Conservation (phyloP, 129 eudicot species). For the Ambrosia trifida region DNA sequence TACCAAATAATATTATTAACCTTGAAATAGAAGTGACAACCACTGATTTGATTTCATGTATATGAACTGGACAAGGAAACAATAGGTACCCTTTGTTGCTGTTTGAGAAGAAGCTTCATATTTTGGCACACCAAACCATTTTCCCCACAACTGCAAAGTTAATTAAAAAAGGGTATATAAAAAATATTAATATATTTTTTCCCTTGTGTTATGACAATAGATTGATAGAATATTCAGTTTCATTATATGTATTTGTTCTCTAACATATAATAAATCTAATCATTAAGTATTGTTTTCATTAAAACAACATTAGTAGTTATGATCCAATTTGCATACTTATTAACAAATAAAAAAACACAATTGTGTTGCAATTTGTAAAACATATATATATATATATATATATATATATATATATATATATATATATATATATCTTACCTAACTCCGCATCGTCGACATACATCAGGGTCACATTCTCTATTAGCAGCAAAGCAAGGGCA, state of each 20-base stretch:
- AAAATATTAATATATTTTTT: background rate
- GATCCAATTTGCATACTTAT: background rate
- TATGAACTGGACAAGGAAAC: background rate
- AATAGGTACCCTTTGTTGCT: slow-evolving; percentile 71
- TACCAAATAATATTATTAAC: background rate
- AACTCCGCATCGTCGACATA: slow-evolving; percentile 88
- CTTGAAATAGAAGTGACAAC: background rate
- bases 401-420: too few species aligned
- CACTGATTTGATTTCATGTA: background rate
- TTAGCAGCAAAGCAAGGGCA: slow-evolving; percentile 88
- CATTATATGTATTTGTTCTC: background rate
- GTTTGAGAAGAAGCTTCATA: slow-evolving; percentile 88
- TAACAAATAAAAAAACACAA: background rate
- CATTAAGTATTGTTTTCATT: too few species aligned
- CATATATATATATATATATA: too few species aligned
- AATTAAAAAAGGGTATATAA: background rate
- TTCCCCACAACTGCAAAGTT: slow-evolving; percentile 76
- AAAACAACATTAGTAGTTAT: too few species aligned
- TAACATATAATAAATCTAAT: too few species aligned
- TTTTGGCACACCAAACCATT: slow-evolving; percentile 69
- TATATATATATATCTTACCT: slow-evolving; percentile 45
- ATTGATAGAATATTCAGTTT: background rate
- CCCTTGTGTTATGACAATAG: background rate
- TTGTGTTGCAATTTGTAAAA: background rate
- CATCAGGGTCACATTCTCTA: slow-evolving; percentile 96